These are phyloP conservation scores for Sugiyamaella paludigena DNA, from an alignment of 1,139 yeast genomes.

Conservation along the genomic window DNA sequence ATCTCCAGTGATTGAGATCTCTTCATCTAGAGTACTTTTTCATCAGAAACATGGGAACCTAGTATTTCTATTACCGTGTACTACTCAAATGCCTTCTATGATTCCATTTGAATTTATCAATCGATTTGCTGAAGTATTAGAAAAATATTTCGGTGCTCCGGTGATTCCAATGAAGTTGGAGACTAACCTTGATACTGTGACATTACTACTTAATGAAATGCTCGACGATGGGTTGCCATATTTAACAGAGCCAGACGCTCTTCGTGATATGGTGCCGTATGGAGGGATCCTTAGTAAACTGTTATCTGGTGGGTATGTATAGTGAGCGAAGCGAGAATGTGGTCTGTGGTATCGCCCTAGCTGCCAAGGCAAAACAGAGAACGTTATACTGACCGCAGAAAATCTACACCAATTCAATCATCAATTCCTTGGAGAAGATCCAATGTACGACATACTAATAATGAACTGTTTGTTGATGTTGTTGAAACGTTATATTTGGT, in stretches of 20 bases:
- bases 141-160: constrained; percentile 59
- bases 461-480: constrained; percentile 80
- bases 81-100: constrained; percentile 41
- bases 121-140: constrained; percentile 51
- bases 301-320: constrained; percentile 21
- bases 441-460: constrained; percentile 62
- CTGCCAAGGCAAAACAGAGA: background rate
- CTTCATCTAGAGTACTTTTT: constrained; percentile 36
- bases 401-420: constrained; percentile 6
- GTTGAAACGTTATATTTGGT: constrained; percentile 52
- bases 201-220: constrained; percentile 63
- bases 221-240: constrained; percentile 75
- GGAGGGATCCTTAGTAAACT: constrained; percentile 34
- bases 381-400: background rate
- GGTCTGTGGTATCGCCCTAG: too few species aligned
- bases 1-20: constrained; percentile 27
- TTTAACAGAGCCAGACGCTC: constrained; percentile 66
- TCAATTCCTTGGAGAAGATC: constrained; percentile 72
- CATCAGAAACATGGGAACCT: constrained; percentile 34
- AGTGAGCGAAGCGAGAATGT: background rate
- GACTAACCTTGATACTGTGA: constrained; percentile 62
- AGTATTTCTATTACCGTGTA: constrained; percentile 35
- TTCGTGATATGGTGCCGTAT: constrained; percentile 70
- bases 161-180: constrained; percentile 57
- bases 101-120: constrained; percentile 56